Conservation (phyloP, 2,329 filamentous ascomycete genomes). For the Fusarium brevicatenulatum region DNA sequence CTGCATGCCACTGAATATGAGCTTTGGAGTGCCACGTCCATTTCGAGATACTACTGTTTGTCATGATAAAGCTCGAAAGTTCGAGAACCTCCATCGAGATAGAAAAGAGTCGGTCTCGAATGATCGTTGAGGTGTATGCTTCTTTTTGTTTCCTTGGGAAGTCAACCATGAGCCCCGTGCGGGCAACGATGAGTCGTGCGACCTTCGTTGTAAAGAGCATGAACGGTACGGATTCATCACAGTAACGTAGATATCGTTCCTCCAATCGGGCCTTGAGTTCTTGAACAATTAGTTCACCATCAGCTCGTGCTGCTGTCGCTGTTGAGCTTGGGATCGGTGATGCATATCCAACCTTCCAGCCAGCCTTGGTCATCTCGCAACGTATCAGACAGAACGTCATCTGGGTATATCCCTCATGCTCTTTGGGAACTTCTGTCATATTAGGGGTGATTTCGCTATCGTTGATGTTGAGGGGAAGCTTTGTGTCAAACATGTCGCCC, state of each 20-base stretch:
- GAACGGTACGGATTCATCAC: background rate
- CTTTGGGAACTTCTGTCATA: background rate
- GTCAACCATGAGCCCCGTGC: background rate
- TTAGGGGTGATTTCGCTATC: background rate
- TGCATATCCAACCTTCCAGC: background rate
- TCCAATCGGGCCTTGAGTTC: background rate
- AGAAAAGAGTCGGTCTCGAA: background rate
- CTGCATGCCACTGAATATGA: background rate
- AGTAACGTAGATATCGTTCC: background rate
- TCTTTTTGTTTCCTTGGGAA: background rate
- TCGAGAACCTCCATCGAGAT: background rate
- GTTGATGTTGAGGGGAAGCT: background rate
- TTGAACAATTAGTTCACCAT: background rate
- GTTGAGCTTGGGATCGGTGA: background rate
- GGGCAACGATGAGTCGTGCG: background rate
- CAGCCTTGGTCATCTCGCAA: background rate
- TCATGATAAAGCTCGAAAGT: background rate
- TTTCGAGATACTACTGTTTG: background rate
- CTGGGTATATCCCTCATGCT: background rate
- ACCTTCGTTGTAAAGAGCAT: background rate
- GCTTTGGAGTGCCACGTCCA: conserved; percentile 8
- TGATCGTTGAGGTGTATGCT: rapidly evolving
- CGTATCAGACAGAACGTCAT: background rate
- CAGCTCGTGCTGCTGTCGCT: background rate
- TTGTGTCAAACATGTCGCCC: background rate